Base-by-base conservation (phyloP, 441 rosid species). In the Syzygium malaccense region DNA sequence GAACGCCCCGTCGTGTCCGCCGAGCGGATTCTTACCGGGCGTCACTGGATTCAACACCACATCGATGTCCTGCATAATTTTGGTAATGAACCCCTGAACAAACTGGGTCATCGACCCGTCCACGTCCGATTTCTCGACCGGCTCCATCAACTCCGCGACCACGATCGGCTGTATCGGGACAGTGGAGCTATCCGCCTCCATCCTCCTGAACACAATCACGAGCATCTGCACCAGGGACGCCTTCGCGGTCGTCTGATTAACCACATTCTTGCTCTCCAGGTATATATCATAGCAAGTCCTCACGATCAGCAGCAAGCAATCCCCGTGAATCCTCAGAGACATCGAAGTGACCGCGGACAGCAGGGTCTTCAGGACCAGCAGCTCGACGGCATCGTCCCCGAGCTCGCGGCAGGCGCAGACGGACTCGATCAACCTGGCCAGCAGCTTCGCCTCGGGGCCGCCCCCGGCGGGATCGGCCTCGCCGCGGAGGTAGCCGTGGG, bases 141-240 rank as follows among this genome's bases (percentile, higher is more conserved):
- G 99, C 89, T 95, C 95, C 99, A 98, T 97, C 83, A 97, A 90
- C 89, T 97, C 99, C 54, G 99, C 99, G 55, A 98, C 99, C 3
- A 98, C 99, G 89, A 98, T 98, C 8, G 99, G 99, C 92, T 97
- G 99, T 92, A 98, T 91, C 5, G 99, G 99, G 14, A 93, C 96
- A 4, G 99, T 96, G 1, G 99, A 96, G 8, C 99, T 97, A 92
- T 98, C 99, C 1, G 99, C 99, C 93, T 98, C 99, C 99, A 98
- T 98, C 88, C 99, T 93, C 93, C 99, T 89, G 90, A 97, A 98
- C 88, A 98, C 98, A 89, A 98, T 98, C 91, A 98, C 99, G 85
- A 97, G 86, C 93, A 98, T 98, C 93, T 98, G 99, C 87, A 98
- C 94, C 93, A 98, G 90, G 3, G 99, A 98, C 12, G 99, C 99